phyloP scores from a whole-genome alignment of 768 basidiomycete species.

The Boletus rubroflammeus region DNA sequence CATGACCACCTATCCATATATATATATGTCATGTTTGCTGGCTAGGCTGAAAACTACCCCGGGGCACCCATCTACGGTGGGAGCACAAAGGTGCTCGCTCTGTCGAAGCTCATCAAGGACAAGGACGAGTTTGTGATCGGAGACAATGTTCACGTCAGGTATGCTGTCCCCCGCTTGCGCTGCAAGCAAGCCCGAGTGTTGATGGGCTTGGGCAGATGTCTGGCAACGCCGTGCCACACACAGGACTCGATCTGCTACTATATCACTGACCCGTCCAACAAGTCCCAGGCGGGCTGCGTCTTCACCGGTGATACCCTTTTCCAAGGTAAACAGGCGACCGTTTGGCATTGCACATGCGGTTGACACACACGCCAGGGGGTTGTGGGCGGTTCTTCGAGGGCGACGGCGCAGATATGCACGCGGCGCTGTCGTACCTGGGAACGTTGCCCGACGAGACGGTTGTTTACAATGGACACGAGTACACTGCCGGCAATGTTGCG shows the following conservation, averaged over 20 bases:
- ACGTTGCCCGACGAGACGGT: conserved; percentile 76
- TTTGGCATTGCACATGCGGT: background rate
- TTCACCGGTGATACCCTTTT: conserved; percentile 97
- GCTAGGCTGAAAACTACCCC: conserved; percentile 44
- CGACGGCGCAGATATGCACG: conserved; percentile 73
- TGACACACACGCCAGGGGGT: conserved; percentile 50
- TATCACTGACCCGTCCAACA: conserved; percentile 48
- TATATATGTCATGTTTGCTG: conserved; percentile 16
- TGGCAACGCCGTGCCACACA: conserved; percentile 92
- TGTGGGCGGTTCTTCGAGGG: conserved; percentile 97
- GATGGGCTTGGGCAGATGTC: conserved; percentile 46
- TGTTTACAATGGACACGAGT: conserved; percentile 91
- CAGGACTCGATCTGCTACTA: conserved; percentile 95
- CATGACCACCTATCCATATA: background rate
- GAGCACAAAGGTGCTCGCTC: conserved; percentile 59
- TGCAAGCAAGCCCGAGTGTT: background rate
- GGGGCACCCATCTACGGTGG: conserved; percentile 71
- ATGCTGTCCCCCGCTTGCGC: conserved; percentile 9
- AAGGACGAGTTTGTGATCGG: conserved; percentile 77
- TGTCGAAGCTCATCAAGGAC: conserved; percentile 76
- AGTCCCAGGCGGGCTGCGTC: conserved; percentile 62
- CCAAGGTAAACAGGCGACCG: conserved; percentile 30
- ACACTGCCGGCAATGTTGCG: conserved; percentile 68
- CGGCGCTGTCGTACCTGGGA: conserved; percentile 62
- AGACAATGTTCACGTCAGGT: conserved; percentile 59